phyloP scores from a whole-genome alignment of 441 rosid genomes.

The Jatropha multifida region DNA sequence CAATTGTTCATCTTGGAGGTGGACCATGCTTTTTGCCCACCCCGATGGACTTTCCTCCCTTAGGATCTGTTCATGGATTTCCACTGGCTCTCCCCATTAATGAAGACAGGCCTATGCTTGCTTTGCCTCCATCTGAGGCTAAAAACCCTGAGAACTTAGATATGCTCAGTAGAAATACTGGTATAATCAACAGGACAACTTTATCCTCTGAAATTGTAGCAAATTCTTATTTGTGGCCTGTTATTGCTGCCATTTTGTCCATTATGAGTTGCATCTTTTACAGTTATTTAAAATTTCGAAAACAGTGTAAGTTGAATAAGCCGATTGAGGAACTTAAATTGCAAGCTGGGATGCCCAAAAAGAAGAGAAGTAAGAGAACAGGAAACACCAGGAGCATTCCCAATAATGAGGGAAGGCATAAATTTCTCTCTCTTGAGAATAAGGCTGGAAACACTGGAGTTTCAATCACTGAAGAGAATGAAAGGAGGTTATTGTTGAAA shows the following conservation, averaged over 20 bases:
- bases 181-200: conserved; percentile 20
- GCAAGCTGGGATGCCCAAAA: conserved; percentile 43
- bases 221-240: conserved; percentile 24
- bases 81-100: conserved; percentile 47
- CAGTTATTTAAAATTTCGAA: conserved; percentile 24
- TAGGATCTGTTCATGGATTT: conserved; percentile 31
- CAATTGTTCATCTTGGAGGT: conserved; percentile 30
- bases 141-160: conserved; percentile 28
- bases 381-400: conserved; percentile 45
- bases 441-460: conserved; percentile 26
- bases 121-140: conserved; percentile 51
- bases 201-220: conserved; percentile 27
- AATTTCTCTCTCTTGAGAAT: conserved; percentile 28
- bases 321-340: conserved; percentile 37
- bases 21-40: conserved; percentile 42
- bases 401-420: conserved; percentile 37
- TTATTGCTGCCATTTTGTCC: conserved; percentile 34
- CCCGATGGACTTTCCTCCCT: conserved; percentile 31
- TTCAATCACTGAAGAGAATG: conserved; percentile 36
- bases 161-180: conserved; percentile 31
- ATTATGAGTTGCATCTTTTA: conserved; percentile 35
- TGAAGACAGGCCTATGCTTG: conserved; percentile 35
- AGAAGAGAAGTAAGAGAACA: conserved; percentile 61
- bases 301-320: conserved; percentile 39
- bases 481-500: conserved; percentile 31